Percentiles rank a stretch among this genome's conserved stretches.
Evolutionary conservation across 2,329 filamentous ascomycete species (phyloP).

Genomic region (Ophiostoma sp.): DNA sequence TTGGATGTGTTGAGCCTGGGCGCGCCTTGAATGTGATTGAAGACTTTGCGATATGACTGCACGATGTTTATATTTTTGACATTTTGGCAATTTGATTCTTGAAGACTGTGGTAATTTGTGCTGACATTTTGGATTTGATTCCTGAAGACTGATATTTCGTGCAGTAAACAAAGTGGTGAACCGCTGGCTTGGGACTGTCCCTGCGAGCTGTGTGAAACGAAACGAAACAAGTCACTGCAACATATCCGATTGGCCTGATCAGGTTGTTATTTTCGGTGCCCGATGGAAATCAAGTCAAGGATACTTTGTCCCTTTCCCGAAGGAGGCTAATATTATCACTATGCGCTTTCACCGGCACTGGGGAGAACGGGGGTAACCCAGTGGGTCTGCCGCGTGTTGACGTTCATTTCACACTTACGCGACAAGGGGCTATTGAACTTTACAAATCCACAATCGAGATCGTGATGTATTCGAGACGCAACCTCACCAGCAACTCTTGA

Average conservation of each 20-base stretch:
- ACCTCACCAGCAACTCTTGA: too few relatives aligned
- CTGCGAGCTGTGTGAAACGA: not conserved
- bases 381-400: too few relatives aligned
- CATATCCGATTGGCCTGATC: not conserved
- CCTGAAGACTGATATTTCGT: too few relatives aligned
- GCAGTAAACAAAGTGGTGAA: too few relatives aligned
- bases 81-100: not conserved
- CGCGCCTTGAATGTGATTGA: conserved; percentile 26
- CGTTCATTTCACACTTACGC: too few relatives aligned
- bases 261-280: not conserved
- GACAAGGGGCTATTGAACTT: too few relatives aligned
- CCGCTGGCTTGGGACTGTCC: not conserved
- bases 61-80: not conserved
- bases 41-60: not conserved
- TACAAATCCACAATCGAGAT: too few relatives aligned
- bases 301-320: too few relatives aligned
- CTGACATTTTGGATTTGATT: not conserved
- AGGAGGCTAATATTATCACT: too few relatives aligned
- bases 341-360: too few relatives aligned
- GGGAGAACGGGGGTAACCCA: too few relatives aligned
- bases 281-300: not conserved
- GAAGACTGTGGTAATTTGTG: not conserved
- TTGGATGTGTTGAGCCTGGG: conserved; percentile 46
- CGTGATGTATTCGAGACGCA: too few relatives aligned
- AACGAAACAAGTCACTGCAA: not conserved